Evolutionary conservation across 1,139 yeast genomes (phyloP), one percentile per base, ranked within the genome.

Genomic region (Geotrichum phurueaensis): DNA sequence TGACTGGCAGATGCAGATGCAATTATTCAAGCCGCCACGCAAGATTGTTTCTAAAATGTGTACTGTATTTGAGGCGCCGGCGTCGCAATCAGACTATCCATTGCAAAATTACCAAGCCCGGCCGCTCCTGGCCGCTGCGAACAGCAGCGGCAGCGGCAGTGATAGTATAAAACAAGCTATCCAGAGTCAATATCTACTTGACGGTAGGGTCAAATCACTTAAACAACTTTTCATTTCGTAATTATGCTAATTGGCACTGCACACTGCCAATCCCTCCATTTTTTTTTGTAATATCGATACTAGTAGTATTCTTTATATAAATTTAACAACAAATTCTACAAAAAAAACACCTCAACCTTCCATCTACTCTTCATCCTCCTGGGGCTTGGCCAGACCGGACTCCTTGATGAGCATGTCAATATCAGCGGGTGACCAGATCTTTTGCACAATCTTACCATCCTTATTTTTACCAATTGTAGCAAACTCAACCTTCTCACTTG

Each of bases 401-500:
- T 84, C 85, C 71, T 85, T 84, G 69, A 94, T 81, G 72, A 92
- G 79, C 56, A 75, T 77, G 67, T 90, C 94, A 66, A 94, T 86
- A 66, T 90, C 96, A 20, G 77, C 74, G 25, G 91, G 94, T 63
- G 76, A 81, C 94, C 96, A 94, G 67, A 92, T 84, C 74, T 84
- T 86, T 69, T 86, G 87, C 60, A 80, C 73, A 25, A 87, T 79
- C 64, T 83, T 79, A 52, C 84, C 87, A 47, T 77, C 75, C 51
- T 71, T 66, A 60, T 75, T 75, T 67, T 79, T 76, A 43, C 83
- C 81, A 62, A 89, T 81, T 2, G 97, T 90, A 49, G 97, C 91
- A 73, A 92, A 87, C 76, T 92, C 98, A 66, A 92, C 81, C 76
- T 91, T 91, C 63, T 91, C 97, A 70, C 90, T 83, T 45, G 91